phyloP scores from a whole-genome alignment of 75 land plant genomes.

The Pseudotsuga menziesii region DNA sequence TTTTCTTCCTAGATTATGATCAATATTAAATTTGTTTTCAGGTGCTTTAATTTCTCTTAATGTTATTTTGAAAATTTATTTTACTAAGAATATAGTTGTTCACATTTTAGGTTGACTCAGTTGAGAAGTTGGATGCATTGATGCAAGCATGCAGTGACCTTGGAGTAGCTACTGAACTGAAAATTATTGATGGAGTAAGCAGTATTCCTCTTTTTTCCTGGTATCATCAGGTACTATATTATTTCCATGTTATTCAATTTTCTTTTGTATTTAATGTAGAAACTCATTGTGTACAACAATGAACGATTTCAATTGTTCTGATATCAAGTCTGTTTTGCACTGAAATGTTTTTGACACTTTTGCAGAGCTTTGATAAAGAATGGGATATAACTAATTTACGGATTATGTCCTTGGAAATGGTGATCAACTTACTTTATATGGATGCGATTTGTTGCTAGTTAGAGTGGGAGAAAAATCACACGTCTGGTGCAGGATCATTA shows the following conservation, averaged over 20 bases:
- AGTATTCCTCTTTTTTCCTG: conserved; percentile 86
- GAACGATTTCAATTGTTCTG: no score
- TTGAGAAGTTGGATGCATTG: conserved; percentile 61
- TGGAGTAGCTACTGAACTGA: conserved; percentile 59
- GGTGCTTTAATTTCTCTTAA: not conserved
- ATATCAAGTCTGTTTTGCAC: no score
- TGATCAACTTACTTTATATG: conserved; percentile 28
- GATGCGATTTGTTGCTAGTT: not conserved
- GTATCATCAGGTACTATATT: no score
- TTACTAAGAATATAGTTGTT: no score
- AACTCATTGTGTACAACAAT: no score
- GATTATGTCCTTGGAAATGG: conserved; percentile 71
- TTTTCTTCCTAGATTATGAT: no score
- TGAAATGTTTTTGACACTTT: not conserved
- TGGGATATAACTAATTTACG: no score
- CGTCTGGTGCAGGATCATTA: no score
- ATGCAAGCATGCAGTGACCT: conserved; percentile 56
- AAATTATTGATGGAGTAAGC: conserved; percentile 55
- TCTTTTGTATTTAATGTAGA: no score
- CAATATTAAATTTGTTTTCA: no score
- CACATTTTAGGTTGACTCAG: conserved; percentile 59
- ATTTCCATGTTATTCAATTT: no score
- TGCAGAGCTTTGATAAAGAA: conserved; percentile 92
- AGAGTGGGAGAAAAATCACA: no score
- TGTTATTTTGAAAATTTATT: not conserved